Evolutionary conservation across 2,329 filamentous ascomycete species (phyloP).

Genomic region (Ustulina deusta): DNA sequence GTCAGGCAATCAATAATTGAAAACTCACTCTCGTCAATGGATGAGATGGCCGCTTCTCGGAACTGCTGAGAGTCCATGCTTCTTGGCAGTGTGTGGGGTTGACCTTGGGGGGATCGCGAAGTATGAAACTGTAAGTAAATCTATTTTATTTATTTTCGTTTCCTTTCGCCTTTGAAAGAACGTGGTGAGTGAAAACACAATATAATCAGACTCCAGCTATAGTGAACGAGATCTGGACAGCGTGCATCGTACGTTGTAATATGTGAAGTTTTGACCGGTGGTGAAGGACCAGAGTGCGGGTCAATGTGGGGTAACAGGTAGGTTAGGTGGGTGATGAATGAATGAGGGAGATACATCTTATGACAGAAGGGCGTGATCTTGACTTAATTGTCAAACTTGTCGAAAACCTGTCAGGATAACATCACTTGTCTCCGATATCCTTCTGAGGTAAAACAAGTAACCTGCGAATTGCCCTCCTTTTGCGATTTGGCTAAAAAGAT

Average conservation of each 20-base stretch:
- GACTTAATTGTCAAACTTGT: conserved; percentile 15
- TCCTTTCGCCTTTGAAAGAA: neutral
- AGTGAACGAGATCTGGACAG: neutral
- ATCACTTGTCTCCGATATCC: neutral
- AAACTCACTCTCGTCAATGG: conserved; percentile 83
- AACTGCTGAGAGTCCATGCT: conserved; percentile 85
- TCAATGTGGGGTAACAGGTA: neutral
- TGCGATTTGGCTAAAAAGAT: no score
- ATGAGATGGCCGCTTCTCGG: conserved; percentile 78
- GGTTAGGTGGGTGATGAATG: no score
- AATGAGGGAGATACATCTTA: no score
- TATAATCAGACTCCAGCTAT: neutral
- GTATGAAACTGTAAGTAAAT: neutral
- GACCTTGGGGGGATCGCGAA: neutral
- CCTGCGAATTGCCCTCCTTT: no score
- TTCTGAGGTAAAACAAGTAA: no score
- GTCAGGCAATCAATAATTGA: neutral
- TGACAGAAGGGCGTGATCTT: conserved; percentile 19
- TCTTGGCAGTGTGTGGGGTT: neutral
- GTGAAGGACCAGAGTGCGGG: conserved; percentile 4
- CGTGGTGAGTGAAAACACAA: conserved; percentile 8
- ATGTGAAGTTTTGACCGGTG: neutral
- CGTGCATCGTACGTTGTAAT: neutral
- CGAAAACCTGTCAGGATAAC: conserved; percentile 6
- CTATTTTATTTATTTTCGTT: neutral